phyloP scores from a whole-genome alignment of 257 asterid genomes.

The Anisodus tanguticus region DNA sequence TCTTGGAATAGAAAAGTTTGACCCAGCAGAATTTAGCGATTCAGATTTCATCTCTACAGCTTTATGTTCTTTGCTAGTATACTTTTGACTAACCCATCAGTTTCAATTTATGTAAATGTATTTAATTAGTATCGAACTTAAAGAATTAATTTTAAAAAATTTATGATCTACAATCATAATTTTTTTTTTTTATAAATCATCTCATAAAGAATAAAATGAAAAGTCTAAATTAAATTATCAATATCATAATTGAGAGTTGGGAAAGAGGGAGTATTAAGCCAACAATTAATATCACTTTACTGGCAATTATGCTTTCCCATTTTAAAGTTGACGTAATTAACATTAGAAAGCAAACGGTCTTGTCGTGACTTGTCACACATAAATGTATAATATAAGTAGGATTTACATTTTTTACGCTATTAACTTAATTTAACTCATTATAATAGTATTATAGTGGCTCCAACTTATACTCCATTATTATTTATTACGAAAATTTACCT shows the following conservation, averaged over 20 bases:
- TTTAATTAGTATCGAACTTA: no score
- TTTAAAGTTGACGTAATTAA: not conserved
- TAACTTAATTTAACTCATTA: not conserved
- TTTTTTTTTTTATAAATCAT: no score
- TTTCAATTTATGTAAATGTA: no score
- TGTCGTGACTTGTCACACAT: not conserved
- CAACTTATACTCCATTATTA: not conserved
- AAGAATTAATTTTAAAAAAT: no score
- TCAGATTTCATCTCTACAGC: not conserved
- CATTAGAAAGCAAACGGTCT: not conserved
- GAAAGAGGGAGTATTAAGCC: no score
- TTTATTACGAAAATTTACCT: no score
- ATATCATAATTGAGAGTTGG: no score
- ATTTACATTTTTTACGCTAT: no score
- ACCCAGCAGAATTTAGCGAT: not conserved
- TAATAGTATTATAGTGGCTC: not conserved
- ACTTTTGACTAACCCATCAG: no score
- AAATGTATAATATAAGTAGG: not conserved
- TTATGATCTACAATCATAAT: no score
- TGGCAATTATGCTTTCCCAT: not conserved
- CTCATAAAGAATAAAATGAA: no score
- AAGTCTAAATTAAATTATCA: no score
- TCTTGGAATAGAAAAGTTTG: not conserved
- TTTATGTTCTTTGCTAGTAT: not conserved
- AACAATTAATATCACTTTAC: not conserved